phyloP scores from a whole-genome alignment of 1,284 basidiomycete species.

The Ceratobasidium sp. region DNA sequence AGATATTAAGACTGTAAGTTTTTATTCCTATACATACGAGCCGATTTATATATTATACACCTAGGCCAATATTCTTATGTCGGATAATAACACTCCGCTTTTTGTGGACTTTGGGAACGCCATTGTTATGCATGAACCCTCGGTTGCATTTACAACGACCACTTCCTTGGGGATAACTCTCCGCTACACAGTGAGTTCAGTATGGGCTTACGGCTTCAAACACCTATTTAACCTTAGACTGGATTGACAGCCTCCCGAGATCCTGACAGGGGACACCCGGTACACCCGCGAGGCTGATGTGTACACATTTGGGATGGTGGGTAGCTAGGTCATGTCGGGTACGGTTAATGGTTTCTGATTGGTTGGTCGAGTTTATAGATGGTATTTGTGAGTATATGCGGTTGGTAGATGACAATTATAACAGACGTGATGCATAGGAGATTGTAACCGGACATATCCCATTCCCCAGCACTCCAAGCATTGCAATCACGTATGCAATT shows the following conservation, averaged over 20 bases:
- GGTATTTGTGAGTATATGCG: conserved; percentile 7
- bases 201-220: no score
- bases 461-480: background rate
- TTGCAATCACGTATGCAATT: background rate
- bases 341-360: no score
- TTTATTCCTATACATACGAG: no score
- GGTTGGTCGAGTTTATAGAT: background rate
- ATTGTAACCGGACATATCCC: conserved; percentile 16
- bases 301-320: conserved; percentile 43
- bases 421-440: background rate
- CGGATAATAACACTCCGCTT: background rate
- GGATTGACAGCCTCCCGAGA: conserved; percentile 16
- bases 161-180: background rate
- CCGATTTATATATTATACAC: no score
- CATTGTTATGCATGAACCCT: background rate
- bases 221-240: background rate
- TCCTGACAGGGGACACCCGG: background rate
- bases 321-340: background rate
- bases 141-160: background rate
- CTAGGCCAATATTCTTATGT: conserved; percentile 33
- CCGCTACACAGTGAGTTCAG: conserved; percentile 9
- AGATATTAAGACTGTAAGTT: conserved; percentile 25
- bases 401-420: background rate
- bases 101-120: conserved; percentile 38
- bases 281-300: conserved; percentile 8